Evolutionary conservation across 2,329 filamentous ascomycete genomes (phyloP).

Genomic region (Trichoderma brevicompactum): DNA sequence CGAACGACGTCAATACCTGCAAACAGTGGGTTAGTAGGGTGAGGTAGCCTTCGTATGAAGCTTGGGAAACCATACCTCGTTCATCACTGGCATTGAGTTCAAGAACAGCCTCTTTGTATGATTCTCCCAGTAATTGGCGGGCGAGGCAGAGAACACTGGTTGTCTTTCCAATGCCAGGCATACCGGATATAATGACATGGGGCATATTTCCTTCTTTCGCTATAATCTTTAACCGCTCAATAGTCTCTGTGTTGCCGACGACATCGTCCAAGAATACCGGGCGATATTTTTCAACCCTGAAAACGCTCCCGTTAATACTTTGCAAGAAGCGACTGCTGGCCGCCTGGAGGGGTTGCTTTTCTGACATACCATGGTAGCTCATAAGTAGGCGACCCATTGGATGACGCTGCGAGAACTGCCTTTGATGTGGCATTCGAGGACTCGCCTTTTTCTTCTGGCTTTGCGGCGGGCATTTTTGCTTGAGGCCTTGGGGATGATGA

Average conservation of each 20-base stretch:
- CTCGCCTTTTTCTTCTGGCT: conserved; percentile 59
- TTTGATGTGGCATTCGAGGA: conserved; percentile 65
- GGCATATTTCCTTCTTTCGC: conserved; percentile 99
- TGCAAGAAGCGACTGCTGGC: conserved; percentile 23
- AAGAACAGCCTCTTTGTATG: conserved; percentile 96
- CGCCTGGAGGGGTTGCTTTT: conserved; percentile 10
- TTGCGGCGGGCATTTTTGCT: conserved; percentile 54
- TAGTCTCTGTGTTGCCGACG: conserved; percentile 96
- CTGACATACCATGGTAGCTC: conserved; percentile 74
- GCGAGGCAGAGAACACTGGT: conserved; percentile 94
- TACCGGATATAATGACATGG: conserved; percentile 98
- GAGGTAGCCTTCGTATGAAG: background rate
- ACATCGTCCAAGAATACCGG: conserved; percentile 95
- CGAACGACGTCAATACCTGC: conserved; percentile 93
- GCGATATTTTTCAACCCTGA: conserved; percentile 97
- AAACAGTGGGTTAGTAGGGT: background rate
- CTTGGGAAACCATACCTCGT: conserved; percentile 68
- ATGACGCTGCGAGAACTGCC: conserved; percentile 55
- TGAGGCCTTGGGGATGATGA: conserved; percentile 24
- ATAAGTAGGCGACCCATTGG: conserved; percentile 62
- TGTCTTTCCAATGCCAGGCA: conserved; percentile 98
- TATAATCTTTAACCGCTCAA: conserved; percentile 96
- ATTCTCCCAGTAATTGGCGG: conserved; percentile 84
- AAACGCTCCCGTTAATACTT: conserved; percentile 32
- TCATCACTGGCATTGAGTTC: conserved; percentile 97